Percentiles rank a stretch among this genome's conserved stretches.
These are phyloP conservation scores for Cladosporium sp. DNA, from an alignment of 2,329 filamentous ascomycete genomes.

Conservation along the genomic window DNA sequence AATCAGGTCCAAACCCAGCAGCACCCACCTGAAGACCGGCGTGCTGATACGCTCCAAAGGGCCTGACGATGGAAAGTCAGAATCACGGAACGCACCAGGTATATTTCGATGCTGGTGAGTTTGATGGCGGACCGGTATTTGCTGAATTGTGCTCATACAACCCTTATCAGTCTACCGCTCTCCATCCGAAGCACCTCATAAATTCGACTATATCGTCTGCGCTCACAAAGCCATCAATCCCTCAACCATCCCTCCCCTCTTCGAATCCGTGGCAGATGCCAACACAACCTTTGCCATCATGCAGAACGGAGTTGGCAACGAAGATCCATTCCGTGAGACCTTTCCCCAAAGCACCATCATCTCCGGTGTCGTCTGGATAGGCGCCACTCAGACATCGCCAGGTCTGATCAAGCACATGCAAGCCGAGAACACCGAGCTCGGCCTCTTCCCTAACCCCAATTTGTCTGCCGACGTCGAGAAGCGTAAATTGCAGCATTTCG, in stretches of 20 bases:
- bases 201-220: conserved; percentile 46
- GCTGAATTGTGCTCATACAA: conserved; percentile 19
- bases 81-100: conserved; percentile 38
- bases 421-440: conserved; percentile 53
- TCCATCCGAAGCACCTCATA: conserved; percentile 26
- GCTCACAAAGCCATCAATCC: conserved; percentile 43
- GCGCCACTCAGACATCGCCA: conserved; percentile 46
- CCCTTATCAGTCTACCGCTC: conserved; percentile 40
- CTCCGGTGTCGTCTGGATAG: conserved; percentile 53
- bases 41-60: conserved; percentile 23
- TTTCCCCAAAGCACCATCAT: conserved; percentile 52
- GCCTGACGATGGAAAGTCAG: conserved; percentile 38
- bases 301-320: conserved; percentile 61
- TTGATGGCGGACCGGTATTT: too few relatives aligned
- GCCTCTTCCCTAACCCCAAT: conserved; percentile 42
- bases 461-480: conserved; percentile 31
- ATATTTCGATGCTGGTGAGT: conserved; percentile 19
- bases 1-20: conserved; percentile 3
- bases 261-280: conserved; percentile 35
- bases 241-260: conserved; percentile 32
- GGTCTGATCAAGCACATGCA: conserved; percentile 48
- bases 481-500: conserved; percentile 38
- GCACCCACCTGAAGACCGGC: neutral
- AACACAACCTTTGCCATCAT: conserved; percentile 55
- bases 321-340: conserved; percentile 47